phyloP scores from a whole-genome alignment of 2,329 filamentous ascomycete genomes.

The Ophiostoma tasmaniense region DNA sequence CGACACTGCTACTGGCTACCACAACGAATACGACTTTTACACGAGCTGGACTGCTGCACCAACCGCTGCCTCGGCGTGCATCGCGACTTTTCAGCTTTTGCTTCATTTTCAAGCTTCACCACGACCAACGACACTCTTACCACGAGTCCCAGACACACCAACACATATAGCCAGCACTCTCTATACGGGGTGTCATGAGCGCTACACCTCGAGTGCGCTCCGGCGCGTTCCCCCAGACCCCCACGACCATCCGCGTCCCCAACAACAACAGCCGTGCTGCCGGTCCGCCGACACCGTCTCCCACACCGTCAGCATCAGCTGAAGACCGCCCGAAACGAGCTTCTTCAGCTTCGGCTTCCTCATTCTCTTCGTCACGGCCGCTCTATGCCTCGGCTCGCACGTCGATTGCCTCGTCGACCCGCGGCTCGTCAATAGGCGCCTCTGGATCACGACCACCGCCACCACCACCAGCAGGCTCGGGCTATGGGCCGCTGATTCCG shows the following conservation, averaged over 20 bases:
- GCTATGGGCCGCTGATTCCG: constrained; percentile 62
- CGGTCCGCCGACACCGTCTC: constrained; percentile 21
- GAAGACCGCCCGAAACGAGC: constrained; percentile 3
- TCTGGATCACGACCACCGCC: neutral
- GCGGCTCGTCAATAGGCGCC: neutral
- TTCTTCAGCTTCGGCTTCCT: neutral
- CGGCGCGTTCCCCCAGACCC: constrained; percentile 25
- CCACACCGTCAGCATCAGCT: constrained; percentile 20
- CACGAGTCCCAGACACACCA: neutral
- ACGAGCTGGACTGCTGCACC: neutral
- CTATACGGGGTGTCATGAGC: constrained; percentile 22
- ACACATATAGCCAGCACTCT: neutral
- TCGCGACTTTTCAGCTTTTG: constrained; percentile 1
- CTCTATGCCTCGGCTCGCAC: constrained; percentile 14
- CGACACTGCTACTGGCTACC: neutral
- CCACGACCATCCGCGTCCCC: constrained; percentile 15
- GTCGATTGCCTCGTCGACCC: constrained; percentile 23
- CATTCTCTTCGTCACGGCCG: constrained; percentile 5
- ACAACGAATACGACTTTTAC: neutral
- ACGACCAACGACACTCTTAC: too few relatives aligned
- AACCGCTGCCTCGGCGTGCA: neutral
- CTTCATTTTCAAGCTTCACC: neutral
- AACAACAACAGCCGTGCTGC: constrained; percentile 12
- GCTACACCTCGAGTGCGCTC: constrained; percentile 23
- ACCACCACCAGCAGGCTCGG: neutral